Evolutionary conservation across 768 basidiomycete genomes (phyloP), one percentile per base, ranked within the genome.

Genomic region (Exidia glandulosa): DNA sequence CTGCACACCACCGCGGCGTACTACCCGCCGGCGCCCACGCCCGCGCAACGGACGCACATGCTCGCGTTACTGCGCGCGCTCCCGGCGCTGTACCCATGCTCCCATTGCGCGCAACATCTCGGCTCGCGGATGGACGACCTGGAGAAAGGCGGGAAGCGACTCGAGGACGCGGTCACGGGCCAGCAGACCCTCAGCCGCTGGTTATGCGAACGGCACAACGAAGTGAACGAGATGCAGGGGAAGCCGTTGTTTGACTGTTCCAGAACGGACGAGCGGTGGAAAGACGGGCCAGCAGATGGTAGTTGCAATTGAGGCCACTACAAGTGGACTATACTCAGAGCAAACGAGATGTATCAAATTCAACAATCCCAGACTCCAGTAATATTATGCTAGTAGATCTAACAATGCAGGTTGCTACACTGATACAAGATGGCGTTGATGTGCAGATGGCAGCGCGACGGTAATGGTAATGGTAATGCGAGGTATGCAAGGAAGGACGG

Each of bases 1-100:
- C 78, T 98, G 32, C 95, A 97, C 68, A 86, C 93, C 9, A 87
- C 95, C 4, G 94, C 94, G 0, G 92, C 95, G 25, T 96, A 97
- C 73, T 98, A 94, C 73, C 94, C 95, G 30, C 83, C 86, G n/a
- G 73, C 75, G 16, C 91, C 95, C 1, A 82, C 86, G 0, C 77
- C 84, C 1, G 74, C 75, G 5, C 91, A 95, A 66, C 86, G 88
- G 60, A 79, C 83, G 31, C 85, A 89, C 64, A 97, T 97, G 94
- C 75, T 90, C 33, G 77, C 80, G 66, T 78, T 98, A 29, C 73
- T 98, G 14, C 80, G 80, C 56, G 80, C 93, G 1, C 72, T 95
- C 41, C 93, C 94, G 0, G 70, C 82, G 9, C 74, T 97, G 16
- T 98, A 98, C 73, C 94, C 95, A 0, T 98, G 95, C 70, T 75